Evolutionary conservation across 495 filamentous ascomycete species (phyloP).

Genomic region (Penicillium parvum): DNA sequence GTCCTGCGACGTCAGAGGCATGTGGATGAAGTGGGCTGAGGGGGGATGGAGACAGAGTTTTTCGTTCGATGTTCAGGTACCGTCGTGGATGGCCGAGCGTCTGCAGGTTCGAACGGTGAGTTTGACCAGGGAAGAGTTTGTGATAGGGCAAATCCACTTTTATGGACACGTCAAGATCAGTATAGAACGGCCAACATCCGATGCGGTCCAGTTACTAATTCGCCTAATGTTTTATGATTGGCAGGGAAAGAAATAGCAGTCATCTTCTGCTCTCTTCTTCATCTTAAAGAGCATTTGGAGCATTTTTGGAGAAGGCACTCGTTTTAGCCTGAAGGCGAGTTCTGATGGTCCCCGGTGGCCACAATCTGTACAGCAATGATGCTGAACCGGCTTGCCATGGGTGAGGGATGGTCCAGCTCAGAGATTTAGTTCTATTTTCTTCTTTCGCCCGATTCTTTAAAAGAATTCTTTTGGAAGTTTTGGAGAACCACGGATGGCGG

Average conservation of each 20-base stretch:
- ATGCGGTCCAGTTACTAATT: conserved; percentile 3
- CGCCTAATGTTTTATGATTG: too few species aligned
- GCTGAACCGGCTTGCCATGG: conserved; percentile 4
- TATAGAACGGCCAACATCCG: conserved; percentile 3
- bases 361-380: conserved; percentile 11
- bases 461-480: too few species aligned
- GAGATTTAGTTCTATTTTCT: background rate
- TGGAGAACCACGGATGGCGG: conserved; percentile 13
- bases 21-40: background rate
- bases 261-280: too few species aligned
- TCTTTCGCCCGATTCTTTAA: too few species aligned
- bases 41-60: too few species aligned
- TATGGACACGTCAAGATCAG: too few species aligned
- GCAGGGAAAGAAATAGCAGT: too few species aligned
- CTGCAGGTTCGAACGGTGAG: background rate
- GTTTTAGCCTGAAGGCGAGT: too few species aligned
- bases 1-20: conserved; percentile 24
- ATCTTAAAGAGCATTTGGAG: too few species aligned
- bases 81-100: background rate
- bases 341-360: too few species aligned
- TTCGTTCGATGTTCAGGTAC: conserved; percentile 9
- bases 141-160: too few species aligned
- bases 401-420: background rate
- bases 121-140: background rate
- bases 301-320: too few species aligned